A percentile compares a stretch with the other conserved stretches of the same genome.
phyloP scores from a whole-genome alignment of 352 stramenopile genomes.

The Hyaloperonospora arabidopsidis region DNA sequence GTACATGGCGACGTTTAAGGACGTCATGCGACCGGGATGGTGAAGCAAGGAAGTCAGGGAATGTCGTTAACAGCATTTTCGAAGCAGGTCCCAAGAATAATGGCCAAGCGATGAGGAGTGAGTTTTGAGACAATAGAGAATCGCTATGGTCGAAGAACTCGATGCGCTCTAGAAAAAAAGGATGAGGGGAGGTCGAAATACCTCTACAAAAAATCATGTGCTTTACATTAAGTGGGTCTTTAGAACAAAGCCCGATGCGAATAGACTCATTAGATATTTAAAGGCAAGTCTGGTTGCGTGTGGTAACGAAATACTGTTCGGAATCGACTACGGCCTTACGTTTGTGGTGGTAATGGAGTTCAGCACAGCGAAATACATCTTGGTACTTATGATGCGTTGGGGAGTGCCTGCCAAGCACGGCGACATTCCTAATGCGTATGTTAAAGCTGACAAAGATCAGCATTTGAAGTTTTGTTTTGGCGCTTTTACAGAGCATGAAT shows the following conservation, averaged over 20 bases:
- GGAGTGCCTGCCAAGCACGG: not conserved
- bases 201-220: not conserved
- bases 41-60: too few species aligned
- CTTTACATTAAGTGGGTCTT: not conserved
- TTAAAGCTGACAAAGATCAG: not conserved
- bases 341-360: not conserved
- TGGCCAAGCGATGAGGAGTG: too few species aligned
- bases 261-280: not conserved
- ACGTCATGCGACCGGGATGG: too few species aligned
- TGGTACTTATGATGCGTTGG: not conserved
- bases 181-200: too few species aligned
- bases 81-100: too few species aligned
- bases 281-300: not conserved
- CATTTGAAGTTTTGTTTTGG: too few species aligned
- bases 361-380: not conserved
- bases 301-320: not conserved
- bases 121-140: too few species aligned
- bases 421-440: not conserved
- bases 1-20: too few species aligned
- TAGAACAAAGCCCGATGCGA: not conserved
- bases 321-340: not conserved
- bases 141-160: too few species aligned
- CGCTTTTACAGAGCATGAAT: not conserved
- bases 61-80: too few species aligned
- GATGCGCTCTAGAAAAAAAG: too few species aligned